phyloP scores from a whole-genome alignment of 495 filamentous ascomycete species.

The Astrothelium subdiscretum region DNA sequence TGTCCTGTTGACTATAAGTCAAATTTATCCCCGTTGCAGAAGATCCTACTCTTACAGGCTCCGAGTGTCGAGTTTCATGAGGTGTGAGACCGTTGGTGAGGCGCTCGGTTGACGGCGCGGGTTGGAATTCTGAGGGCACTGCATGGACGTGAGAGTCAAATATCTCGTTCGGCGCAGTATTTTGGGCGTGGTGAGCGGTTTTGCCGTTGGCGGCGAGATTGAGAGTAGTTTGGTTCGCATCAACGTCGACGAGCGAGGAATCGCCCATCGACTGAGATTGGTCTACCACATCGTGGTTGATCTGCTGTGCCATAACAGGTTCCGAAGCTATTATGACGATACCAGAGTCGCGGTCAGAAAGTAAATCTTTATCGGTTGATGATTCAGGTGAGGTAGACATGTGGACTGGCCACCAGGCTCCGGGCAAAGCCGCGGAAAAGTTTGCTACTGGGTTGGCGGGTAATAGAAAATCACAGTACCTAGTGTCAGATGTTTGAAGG shows the following conservation, averaged over 20 bases:
- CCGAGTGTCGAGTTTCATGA: background rate
- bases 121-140: background rate
- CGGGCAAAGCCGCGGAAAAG: slow-evolving; percentile 9
- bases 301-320: slow-evolving; percentile 77
- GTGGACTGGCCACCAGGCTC: slow-evolving; percentile 12
- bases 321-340: slow-evolving; percentile 40
- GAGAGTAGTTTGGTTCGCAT: slow-evolving; percentile 50
- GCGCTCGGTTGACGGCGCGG: background rate
- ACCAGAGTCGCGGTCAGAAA: slow-evolving; percentile 19
- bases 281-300: slow-evolving; percentile 67
- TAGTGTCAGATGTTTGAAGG: slow-evolving; percentile 39
- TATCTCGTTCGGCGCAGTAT: background rate
- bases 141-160: background rate
- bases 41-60: background rate
- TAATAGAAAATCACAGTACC: slow-evolving; percentile 30
- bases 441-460: slow-evolving; percentile 6
- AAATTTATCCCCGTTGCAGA: background rate
- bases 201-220: slow-evolving; percentile 45
- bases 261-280: slow-evolving; percentile 64
- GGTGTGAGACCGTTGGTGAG: background rate
- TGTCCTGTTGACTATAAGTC: background rate
- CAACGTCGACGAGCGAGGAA: slow-evolving; percentile 58
- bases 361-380: background rate
- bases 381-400: slow-evolving; percentile 13
- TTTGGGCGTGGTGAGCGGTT: slow-evolving; percentile 27